Evolutionary conservation across 768 basidiomycete species (phyloP).

Genomic region (Ramaria rubella): DNA sequence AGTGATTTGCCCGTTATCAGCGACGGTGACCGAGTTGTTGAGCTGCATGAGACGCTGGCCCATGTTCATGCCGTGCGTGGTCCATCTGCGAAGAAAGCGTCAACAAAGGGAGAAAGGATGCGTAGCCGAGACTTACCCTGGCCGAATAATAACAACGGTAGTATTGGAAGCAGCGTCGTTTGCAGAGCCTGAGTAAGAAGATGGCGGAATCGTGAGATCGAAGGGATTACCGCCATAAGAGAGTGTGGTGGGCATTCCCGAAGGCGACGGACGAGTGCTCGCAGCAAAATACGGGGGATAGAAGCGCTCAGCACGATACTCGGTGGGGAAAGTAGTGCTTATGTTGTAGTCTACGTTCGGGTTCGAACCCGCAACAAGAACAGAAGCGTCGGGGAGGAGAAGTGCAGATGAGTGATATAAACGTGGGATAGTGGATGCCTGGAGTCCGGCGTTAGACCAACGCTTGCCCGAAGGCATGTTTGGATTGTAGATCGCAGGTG

Average conservation of each 20-base stretch:
- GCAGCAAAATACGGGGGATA: slow-evolving; percentile 86
- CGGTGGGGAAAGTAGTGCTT: slow-evolving; percentile 60
- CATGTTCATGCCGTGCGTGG: slow-evolving; percentile 86
- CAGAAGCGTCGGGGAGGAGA: slow-evolving; percentile 81
- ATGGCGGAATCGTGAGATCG: slow-evolving; percentile 61
- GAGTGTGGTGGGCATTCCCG: slow-evolving; percentile 65
- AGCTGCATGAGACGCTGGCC: slow-evolving; percentile 77
- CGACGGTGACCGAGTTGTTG: slow-evolving; percentile 78
- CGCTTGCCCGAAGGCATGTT: slow-evolving; percentile 60
- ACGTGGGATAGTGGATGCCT: slow-evolving; percentile 59
- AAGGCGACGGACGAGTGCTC: slow-evolving; percentile 57
- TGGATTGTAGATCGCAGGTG: slow-evolving; percentile 82
- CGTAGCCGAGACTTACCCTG: slow-evolving; percentile 51
- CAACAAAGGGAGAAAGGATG: slow-evolving; percentile 30
- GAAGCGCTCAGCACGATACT: slow-evolving; percentile 80
- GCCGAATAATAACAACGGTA: slow-evolving; percentile 72
- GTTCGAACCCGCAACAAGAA: slow-evolving; percentile 88
- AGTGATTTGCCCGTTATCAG: slow-evolving; percentile 66
- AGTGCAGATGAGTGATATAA: slow-evolving; percentile 90
- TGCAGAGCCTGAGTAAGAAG: slow-evolving; percentile 58
- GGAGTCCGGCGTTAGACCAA: slow-evolving; percentile 65
- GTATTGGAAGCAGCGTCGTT: slow-evolving; percentile 70
- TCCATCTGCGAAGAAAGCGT: slow-evolving; percentile 39
- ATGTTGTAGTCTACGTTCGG: slow-evolving; percentile 80
- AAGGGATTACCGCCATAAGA: slow-evolving; percentile 80